These are phyloP conservation scores for Phaseolus coccineus DNA, from an alignment of 331 rosid genomes.

Conservation along the genomic window DNA sequence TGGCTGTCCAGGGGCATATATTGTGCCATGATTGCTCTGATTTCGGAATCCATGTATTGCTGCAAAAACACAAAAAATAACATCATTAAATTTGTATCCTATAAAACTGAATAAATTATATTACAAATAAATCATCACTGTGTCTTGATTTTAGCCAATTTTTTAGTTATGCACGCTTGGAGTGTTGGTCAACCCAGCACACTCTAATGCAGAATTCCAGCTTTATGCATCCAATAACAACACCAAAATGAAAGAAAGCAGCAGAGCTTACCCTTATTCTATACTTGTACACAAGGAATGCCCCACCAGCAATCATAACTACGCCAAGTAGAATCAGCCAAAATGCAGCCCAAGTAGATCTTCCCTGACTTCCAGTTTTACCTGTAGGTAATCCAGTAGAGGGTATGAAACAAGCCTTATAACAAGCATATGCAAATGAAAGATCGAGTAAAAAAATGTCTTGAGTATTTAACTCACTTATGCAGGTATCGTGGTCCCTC, in stretches of 20 bases:
- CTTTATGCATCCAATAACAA: conserved; percentile 26
- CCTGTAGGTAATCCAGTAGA: conserved; percentile 63
- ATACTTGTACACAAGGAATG: conserved; percentile 83
- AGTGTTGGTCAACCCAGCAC: conserved; percentile 15
- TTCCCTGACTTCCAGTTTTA: conserved; percentile 67
- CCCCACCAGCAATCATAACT: conserved; percentile 87
- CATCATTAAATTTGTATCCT: neutral
- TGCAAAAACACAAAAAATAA: conserved; percentile 57
- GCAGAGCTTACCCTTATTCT: conserved; percentile 80
- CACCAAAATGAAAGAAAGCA: conserved; percentile 35
- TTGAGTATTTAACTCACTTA: conserved; percentile 65
- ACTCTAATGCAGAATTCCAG: conserved; percentile 2
- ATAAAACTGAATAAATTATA: neutral
- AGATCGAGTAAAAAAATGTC: conserved; percentile 1
- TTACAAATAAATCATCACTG: conserved; percentile 1
- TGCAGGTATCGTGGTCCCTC: conserved; percentile 89
- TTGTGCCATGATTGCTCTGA: conserved; percentile 97
- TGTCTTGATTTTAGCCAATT: neutral
- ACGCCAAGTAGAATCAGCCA: conserved; percentile 85
- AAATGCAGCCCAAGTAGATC: conserved; percentile 82
- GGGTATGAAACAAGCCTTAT: conserved; percentile 19
- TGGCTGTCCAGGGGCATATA: conserved; percentile 98
- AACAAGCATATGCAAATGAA: conserved; percentile 6
- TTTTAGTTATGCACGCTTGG: neutral
- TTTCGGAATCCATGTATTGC: conserved; percentile 97